phyloP scores from a whole-genome alignment of 2,329 filamentous ascomycete genomes.

The Penicillium sp. region DNA sequence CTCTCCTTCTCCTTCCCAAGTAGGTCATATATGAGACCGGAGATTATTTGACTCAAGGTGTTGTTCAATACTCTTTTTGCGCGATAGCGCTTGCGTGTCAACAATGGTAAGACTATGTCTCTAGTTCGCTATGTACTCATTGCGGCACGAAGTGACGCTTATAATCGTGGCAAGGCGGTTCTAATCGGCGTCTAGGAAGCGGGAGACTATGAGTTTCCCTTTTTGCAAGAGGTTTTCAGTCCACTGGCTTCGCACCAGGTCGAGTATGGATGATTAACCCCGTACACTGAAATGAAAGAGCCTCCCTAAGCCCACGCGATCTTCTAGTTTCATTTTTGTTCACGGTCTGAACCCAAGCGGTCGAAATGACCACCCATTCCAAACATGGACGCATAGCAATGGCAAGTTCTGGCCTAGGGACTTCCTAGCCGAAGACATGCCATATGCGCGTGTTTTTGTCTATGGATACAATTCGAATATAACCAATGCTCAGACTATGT shows the following conservation, averaged over 20 bases:
- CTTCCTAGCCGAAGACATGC: slow-evolving; percentile 26
- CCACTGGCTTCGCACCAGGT: slow-evolving; percentile 26
- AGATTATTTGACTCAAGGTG: neutral
- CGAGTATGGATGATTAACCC: slow-evolving; percentile 21
- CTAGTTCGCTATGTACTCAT: neutral
- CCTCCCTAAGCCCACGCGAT: no score
- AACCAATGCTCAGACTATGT: slow-evolving; percentile 33
- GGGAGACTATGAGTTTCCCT: slow-evolving; percentile 29
- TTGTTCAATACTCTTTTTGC: neutral
- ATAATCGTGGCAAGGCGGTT: no score
- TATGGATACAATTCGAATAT: slow-evolving; percentile 36
- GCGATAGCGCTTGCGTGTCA: neutral
- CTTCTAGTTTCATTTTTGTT: slow-evolving; percentile 30
- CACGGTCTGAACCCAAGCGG: slow-evolving; percentile 33
- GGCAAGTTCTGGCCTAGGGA: slow-evolving; percentile 22
- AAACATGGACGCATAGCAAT: slow-evolving; percentile 33
- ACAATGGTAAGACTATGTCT: neutral
- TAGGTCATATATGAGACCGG: neutral
- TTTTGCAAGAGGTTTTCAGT: slow-evolving; percentile 30
- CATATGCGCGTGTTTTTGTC: slow-evolving; percentile 30
- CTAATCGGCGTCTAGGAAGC: slow-evolving; percentile 11
- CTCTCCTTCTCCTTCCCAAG: neutral
- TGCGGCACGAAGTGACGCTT: no score
- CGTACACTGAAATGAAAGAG: neutral
- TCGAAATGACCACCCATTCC: slow-evolving; percentile 31